These are phyloP conservation scores for Malania oleifera DNA, from an alignment of 164 flowering plant species.

Conservation along the genomic window DNA sequence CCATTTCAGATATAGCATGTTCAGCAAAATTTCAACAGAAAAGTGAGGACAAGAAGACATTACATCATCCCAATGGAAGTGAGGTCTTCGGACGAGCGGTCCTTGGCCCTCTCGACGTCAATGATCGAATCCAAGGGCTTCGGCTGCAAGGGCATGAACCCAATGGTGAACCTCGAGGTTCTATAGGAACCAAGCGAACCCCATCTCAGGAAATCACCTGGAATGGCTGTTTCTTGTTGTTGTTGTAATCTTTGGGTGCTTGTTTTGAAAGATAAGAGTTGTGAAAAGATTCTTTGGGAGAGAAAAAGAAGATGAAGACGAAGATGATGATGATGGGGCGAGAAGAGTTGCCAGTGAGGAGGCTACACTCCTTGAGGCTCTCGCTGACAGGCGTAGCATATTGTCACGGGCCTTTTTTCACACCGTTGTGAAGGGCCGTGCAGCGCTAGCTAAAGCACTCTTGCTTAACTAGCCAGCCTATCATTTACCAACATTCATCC, in stretches of 20 bases:
- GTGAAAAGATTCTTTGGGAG: constrained; percentile 12
- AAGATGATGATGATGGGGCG: neutral
- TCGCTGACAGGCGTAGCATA: constrained; percentile 25
- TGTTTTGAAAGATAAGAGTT: constrained; percentile 18
- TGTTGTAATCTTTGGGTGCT: constrained; percentile 12
- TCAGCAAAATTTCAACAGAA: too few species aligned
- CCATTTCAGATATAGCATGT: too few species aligned
- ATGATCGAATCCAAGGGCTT: constrained; percentile 78
- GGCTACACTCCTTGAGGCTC: constrained; percentile 16
- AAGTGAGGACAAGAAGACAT: neutral
- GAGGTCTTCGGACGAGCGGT: constrained; percentile 55
- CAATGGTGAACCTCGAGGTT: constrained; percentile 62
- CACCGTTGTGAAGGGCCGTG: too few species aligned
- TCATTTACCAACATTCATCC: too few species aligned
- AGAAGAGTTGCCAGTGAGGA: constrained; percentile 13
- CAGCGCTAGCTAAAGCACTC: too few species aligned
- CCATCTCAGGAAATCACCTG: constrained; percentile 53
- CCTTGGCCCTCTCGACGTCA: constrained; percentile 65
- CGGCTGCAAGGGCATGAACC: constrained; percentile 68
- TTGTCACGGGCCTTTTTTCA: too few species aligned
- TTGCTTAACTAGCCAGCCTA: too few species aligned
- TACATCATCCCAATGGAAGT: constrained; percentile 82
- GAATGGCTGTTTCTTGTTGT: constrained; percentile 20
- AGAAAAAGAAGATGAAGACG: constrained; percentile 9
- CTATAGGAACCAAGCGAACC: constrained; percentile 51